Evolutionary conservation across 2,329 filamentous ascomycete species (phyloP), one percentile per base, ranked within the genome.

Genomic region (Aspergillus latus): DNA sequence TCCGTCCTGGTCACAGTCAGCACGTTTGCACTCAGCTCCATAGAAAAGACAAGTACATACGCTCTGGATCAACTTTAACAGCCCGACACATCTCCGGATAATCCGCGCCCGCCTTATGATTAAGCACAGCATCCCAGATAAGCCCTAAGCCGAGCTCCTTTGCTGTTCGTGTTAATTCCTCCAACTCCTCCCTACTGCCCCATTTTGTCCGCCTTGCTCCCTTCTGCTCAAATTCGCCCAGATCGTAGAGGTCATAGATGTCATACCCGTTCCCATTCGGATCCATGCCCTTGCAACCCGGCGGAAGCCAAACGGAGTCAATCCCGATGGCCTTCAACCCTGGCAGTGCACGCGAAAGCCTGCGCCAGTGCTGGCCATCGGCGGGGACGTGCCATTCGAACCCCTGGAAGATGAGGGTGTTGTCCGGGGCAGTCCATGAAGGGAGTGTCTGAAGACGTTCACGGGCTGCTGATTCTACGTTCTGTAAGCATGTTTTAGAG

Each of bases 331-430:
- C 74, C 63, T 84, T 82, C 1, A 89, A 75, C 2, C 75, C 73
- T 0, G 82, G 79, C 1, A 88, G 66, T 6, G 78, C 77, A 15
- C 75, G 72, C 13, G 74, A 71, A 1, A 89, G 79, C 7, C 86
- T 81, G 37, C 76, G 72, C 82, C 84, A 89, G 71, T 89, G 86
- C 47, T 78, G 73, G 51, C 80, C 72, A 60, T 86, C 82, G 44
- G 81, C 80, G 2, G 85, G 84, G 4, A 84, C 79, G 66, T 90
- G 85, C 88, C 88, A 90, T 74, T 90, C 88, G 68, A 89, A 90
- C 9, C 78, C 84, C 70, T 90, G 86, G 63, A 90, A 80, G 73
- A 90, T 82, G 50, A 84, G 81, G 13, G 55, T 44, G 46, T 74
- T 74, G 44, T 74, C 68, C 7, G 67, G 62, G 4, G 66, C 62